phyloP scores from a whole-genome alignment of 805 yeast genomes.

The Helenozyma baotianmanensis region DNA sequence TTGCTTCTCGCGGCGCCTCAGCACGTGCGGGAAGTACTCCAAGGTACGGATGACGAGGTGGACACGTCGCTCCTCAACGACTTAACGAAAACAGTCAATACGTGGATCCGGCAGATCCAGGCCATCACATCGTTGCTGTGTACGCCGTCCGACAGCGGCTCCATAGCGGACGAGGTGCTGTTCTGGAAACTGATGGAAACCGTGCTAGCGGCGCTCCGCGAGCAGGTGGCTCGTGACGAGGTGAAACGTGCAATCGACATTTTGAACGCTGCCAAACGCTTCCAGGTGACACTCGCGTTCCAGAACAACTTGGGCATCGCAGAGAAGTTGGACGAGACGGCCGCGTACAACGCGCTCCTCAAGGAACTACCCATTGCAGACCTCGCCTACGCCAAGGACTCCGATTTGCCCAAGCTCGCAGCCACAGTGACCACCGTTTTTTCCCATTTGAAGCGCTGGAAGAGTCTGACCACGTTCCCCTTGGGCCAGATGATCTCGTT shows the following conservation, averaged over 20 bases:
- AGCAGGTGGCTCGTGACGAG: conserved; percentile 53
- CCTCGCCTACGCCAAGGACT: conserved; percentile 25
- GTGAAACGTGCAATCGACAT: conserved; percentile 55
- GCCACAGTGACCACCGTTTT: conserved; percentile 47
- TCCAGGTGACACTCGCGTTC: conserved; percentile 72
- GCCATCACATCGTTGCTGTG: conserved; percentile 50
- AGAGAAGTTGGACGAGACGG: conserved; percentile 48
- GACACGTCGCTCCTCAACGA: conserved; percentile 61
- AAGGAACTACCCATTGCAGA: conserved; percentile 68
- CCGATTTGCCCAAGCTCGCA: conserved; percentile 40
- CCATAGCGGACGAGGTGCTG: conserved; percentile 57
- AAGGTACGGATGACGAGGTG: conserved; percentile 18
- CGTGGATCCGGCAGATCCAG: conserved; percentile 68
- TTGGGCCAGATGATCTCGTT: conserved; percentile 56
- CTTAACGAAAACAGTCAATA: conserved; percentile 64
- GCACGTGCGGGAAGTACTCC: conserved; percentile 22
- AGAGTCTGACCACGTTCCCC: conserved; percentile 54
- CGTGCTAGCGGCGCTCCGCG: conserved; percentile 50
- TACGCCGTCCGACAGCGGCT: conserved; percentile 51
- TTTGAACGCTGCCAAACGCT: conserved; percentile 67
- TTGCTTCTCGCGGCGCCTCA: conserved; percentile 51
- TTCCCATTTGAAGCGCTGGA: conserved; percentile 58
- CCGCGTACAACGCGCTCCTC: conserved; percentile 57
- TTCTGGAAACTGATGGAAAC: conserved; percentile 76
- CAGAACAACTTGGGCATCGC: conserved; percentile 65